Percentiles rank a stretch among this genome's conserved stretches.
phyloP scores from a whole-genome alignment of 805 yeast genomes.

The Kodamaea restingae region DNA sequence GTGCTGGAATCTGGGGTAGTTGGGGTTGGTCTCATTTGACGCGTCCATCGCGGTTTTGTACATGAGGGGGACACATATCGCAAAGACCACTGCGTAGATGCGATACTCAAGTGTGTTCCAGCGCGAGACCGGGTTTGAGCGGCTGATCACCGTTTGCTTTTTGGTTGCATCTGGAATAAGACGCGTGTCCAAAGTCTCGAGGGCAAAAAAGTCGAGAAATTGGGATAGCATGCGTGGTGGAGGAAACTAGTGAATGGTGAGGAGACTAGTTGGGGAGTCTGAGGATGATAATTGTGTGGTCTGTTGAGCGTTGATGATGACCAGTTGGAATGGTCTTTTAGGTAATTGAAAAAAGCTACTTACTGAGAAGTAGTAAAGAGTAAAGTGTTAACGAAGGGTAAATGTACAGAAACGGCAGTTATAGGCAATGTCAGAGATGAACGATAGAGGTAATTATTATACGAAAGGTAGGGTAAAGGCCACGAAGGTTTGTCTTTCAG shows the following conservation, averaged over 20 bases:
- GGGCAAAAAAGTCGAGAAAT: constrained; percentile 39
- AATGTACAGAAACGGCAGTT: too few relatives aligned
- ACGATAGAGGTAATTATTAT: too few relatives aligned
- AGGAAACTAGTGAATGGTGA: not conserved
- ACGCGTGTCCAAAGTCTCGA: constrained; percentile 52
- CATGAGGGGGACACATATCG: constrained; percentile 77
- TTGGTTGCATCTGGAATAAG: constrained; percentile 37
- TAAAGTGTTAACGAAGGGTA: too few relatives aligned
- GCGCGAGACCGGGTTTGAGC: constrained; percentile 44
- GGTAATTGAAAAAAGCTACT: too few relatives aligned
- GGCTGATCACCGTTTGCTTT: constrained; percentile 27
- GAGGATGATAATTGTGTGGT: too few relatives aligned
- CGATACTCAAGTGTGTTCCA: constrained; percentile 80
- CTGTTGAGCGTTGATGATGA: too few relatives aligned
- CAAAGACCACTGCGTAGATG: constrained; percentile 60
- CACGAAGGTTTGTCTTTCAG: too few relatives aligned
- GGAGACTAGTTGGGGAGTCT: too few relatives aligned
- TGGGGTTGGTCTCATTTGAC: constrained; percentile 68
- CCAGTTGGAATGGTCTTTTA: too few relatives aligned
- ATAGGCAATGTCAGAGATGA: too few relatives aligned
- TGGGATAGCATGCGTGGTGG: constrained; percentile 12
- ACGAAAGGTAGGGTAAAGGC: too few relatives aligned
- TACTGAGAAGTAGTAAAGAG: too few relatives aligned
- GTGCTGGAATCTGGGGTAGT: constrained; percentile 59
- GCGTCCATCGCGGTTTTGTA: constrained; percentile 77